Evolutionary conservation across 2,329 filamentous ascomycete genomes (phyloP).

Genomic region (Penicillium nordicum): DNA sequence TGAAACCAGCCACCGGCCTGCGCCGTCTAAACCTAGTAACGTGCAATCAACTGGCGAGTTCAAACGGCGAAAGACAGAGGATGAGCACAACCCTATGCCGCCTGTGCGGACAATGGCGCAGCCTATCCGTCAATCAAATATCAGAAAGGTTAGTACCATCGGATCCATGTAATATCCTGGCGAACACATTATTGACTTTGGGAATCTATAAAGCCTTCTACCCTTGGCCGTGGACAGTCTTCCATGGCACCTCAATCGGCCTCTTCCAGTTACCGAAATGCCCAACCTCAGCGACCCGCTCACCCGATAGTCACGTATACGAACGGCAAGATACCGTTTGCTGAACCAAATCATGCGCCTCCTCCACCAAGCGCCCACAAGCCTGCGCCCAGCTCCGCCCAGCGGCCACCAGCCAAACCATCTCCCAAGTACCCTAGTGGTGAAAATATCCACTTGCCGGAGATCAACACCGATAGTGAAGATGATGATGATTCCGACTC

Average conservation of each 20-base stretch:
- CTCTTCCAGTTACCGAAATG: slow-evolving; percentile 40
- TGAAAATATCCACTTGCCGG: slow-evolving; percentile 85
- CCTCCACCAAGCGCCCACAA: slow-evolving; percentile 52
- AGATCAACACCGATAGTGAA: slow-evolving; percentile 93
- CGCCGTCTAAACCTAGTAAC: slow-evolving; percentile 37
- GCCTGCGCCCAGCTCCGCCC: slow-evolving; percentile 54
- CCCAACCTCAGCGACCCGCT: slow-evolving; percentile 57
- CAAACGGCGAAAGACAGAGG: slow-evolving; percentile 77
- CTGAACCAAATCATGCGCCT: slow-evolving; percentile 61
- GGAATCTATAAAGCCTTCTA: slow-evolving; percentile 37
- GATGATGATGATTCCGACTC: slow-evolving; percentile 67
- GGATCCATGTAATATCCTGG: neutral
- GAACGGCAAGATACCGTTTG: slow-evolving; percentile 86
- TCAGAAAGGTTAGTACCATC: slow-evolving; percentile 60
- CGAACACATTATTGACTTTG: slow-evolving; percentile 9
- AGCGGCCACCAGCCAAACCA: slow-evolving; percentile 51
- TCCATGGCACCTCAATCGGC: slow-evolving; percentile 32
- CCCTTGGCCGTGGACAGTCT: slow-evolving; percentile 38
- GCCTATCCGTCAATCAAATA: slow-evolving; percentile 76
- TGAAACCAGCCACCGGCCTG: slow-evolving; percentile 49
- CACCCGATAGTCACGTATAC: slow-evolving; percentile 84
- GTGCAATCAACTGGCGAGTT: slow-evolving; percentile 67
- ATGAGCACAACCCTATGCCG: slow-evolving; percentile 62
- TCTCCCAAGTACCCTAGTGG: slow-evolving; percentile 86
- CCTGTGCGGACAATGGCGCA: slow-evolving; percentile 71